Base-by-base conservation (phyloP, 768 basidiomycete species). In the Mycena haematopus region DNA sequence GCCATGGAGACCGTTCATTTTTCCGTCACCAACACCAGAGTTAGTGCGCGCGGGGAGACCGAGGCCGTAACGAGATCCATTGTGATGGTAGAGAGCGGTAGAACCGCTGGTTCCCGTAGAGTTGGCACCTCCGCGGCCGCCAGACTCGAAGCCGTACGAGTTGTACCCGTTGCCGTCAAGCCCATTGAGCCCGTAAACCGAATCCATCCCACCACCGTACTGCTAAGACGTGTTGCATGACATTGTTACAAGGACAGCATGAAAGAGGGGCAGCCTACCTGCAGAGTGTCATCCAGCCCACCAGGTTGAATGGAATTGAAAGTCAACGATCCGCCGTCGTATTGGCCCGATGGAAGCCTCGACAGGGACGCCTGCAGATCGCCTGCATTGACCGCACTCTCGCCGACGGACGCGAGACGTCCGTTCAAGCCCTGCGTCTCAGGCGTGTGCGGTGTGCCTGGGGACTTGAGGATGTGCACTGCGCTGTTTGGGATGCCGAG, bases 1-100 rank as follows among this genome's bases (percentile, higher is more conserved):
- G 46, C 95, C 95, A 70, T 94, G 92, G 47, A 95, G 74, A 22
- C 93, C 93, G 70, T 93, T 93, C 86, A 94, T 92, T 75, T 95
- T 95, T 58, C 86, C 77, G 66, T 92, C 90, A 31, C 73, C 72
- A n/a, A 79, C 79, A 47, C 82, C 80, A 44, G 77, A 71, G 65
- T 74, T 75, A 17, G 80, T 78, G 40, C 91, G 84, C 11, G 79
- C 76, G 35, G 86, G 83, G 52, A 88, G 70, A 36, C 86, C 86
- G 35, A 91, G 74, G 40, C 91, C 91, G 66, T 92, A 93, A 66
- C 92, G 88, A 59, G 90, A 81, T 2, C 86, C 89, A 58, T 89
- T 86, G 70, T 92, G 91, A 54, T 91, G 86, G 71, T 93, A 92
- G 35, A 91, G 73, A 9, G 88, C 88, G n/a, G 86, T 89, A 17